A percentile compares a stretch with the other conserved stretches of the same genome.
phyloP scores from a whole-genome alignment of 1,139 yeast species.

The Eremothecium coryli region DNA sequence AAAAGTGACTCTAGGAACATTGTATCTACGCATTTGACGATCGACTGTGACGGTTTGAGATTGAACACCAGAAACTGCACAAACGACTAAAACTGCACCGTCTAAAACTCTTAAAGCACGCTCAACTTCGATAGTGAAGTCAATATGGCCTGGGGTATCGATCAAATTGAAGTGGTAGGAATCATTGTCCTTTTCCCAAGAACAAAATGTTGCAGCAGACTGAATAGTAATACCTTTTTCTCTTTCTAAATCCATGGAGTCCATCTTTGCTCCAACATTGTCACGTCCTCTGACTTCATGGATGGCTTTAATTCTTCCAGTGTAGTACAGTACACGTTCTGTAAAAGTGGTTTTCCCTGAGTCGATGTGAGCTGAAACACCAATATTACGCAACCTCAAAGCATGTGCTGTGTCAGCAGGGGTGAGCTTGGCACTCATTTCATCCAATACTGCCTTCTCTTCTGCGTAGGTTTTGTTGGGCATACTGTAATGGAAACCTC shows the following conservation, averaged over 20 bases:
- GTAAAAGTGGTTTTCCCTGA: conserved; percentile 96
- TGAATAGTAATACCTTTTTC: conserved; percentile 98
- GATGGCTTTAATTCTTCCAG: conserved; percentile 94
- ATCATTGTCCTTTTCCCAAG: conserved; percentile 71
- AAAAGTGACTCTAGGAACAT: conserved; percentile 92
- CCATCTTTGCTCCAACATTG: conserved; percentile 98
- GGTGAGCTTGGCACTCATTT: conserved; percentile 43
- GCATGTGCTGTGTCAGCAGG: conserved; percentile 51
- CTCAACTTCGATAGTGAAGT: conserved; percentile 96
- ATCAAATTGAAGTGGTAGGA: conserved; percentile 85
- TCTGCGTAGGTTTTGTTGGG: conserved; percentile 46
- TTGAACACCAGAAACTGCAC: conserved; percentile 98
- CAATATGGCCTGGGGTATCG: conserved; percentile 98
- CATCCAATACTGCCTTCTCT: conserved; percentile 59
- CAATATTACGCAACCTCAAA: conserved; percentile 74
- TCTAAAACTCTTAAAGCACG: conserved; percentile 93
- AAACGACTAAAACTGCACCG: conserved; percentile 95
- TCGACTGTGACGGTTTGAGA: conserved; percentile 98
- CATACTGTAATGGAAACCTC: conserved; percentile 23
- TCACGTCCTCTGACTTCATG: conserved; percentile 98
- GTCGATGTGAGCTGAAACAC: conserved; percentile 96
- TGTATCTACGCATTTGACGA: conserved; percentile 97
- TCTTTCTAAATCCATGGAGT: conserved; percentile 93
- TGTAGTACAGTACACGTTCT: conserved; percentile 90
- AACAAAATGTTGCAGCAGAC: conserved; percentile 97